These are phyloP conservation scores for Citrullus amarus DNA, from an alignment of 306 rosid genomes.

Conservation along the genomic window DNA sequence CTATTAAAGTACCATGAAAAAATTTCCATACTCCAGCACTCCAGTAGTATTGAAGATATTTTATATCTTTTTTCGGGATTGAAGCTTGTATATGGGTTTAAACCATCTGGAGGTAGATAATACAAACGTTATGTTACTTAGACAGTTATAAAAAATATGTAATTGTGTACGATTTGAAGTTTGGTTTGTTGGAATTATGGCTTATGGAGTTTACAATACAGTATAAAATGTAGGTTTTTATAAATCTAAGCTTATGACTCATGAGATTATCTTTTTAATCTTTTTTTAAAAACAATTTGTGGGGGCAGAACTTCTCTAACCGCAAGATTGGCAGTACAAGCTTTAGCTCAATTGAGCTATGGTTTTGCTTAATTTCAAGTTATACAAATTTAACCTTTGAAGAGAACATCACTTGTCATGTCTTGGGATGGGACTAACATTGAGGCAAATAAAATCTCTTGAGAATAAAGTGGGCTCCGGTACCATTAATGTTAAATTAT, in stretches of 20 bases:
- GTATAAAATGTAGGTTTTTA: not conserved
- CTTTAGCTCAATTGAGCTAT: no score
- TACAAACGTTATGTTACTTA: no score
- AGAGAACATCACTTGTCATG: not conserved
- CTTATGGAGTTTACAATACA: not conserved
- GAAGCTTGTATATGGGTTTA: not conserved
- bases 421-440: not conserved
- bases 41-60: not conserved
- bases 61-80: not conserved
- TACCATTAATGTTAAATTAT: not conserved
- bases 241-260: not conserved
- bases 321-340: no score
- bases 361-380: not conserved
- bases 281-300: no score
- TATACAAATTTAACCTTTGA: not conserved
- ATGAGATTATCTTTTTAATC: not conserved
- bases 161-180: no score
- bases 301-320: no score
- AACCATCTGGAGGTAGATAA: not conserved
- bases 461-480: not conserved
- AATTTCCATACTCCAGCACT: not conserved
- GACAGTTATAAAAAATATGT: no score
- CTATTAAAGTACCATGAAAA: not conserved
- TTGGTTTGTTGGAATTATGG: not conserved
- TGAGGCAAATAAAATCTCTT: not conserved